phyloP scores from a whole-genome alignment of 2,329 filamentous ascomycete species.

The Cytospora piceae region DNA sequence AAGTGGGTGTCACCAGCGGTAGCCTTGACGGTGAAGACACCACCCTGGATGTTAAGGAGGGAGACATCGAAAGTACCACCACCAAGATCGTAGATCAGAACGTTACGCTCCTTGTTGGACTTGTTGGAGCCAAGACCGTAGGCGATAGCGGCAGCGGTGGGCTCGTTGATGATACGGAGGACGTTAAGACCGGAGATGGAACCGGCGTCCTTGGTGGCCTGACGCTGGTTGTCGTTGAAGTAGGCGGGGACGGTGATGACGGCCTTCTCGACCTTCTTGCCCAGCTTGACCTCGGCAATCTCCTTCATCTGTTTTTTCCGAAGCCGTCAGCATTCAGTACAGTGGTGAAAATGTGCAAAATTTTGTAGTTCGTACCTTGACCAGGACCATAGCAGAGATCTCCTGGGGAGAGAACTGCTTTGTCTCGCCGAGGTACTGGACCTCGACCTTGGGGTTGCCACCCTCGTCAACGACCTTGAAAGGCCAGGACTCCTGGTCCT shows the following conservation, averaged over 20 bases:
- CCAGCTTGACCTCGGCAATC: slow-evolving; percentile 96
- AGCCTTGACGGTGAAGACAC: slow-evolving; percentile 99
- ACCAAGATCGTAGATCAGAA: slow-evolving; percentile 99
- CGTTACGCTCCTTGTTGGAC: slow-evolving; percentile 96
- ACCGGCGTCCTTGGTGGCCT: slow-evolving; percentile 99
- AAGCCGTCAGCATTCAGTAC: slow-evolving; percentile 16
- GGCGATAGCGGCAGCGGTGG: slow-evolving; percentile 95
- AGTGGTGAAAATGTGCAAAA: not conserved
- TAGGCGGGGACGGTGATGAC: slow-evolving; percentile 99
- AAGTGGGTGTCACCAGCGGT: slow-evolving; percentile 97
- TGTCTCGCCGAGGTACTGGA: slow-evolving; percentile 91
- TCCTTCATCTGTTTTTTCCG: slow-evolving; percentile 82
- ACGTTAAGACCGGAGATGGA: slow-evolving; percentile 97
- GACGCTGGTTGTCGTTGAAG: slow-evolving; percentile 99
- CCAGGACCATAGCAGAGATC: slow-evolving; percentile 98
- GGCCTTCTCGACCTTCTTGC: slow-evolving; percentile 98
- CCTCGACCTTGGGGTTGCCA: slow-evolving; percentile 88
- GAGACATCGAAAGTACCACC: slow-evolving; percentile 99
- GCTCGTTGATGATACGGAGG: slow-evolving; percentile 99
- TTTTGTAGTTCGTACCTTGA: slow-evolving; percentile 71
- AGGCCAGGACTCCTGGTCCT: slow-evolving; percentile 98
- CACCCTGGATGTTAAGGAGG: slow-evolving; percentile 96
- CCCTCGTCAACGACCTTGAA: slow-evolving; percentile 96
- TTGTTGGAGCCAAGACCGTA: slow-evolving; percentile 97
- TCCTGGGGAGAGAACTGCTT: slow-evolving; percentile 98